Conservation (phyloP, 2,329 filamentous ascomycete species). For the Dothistroma septosporum region DNA sequence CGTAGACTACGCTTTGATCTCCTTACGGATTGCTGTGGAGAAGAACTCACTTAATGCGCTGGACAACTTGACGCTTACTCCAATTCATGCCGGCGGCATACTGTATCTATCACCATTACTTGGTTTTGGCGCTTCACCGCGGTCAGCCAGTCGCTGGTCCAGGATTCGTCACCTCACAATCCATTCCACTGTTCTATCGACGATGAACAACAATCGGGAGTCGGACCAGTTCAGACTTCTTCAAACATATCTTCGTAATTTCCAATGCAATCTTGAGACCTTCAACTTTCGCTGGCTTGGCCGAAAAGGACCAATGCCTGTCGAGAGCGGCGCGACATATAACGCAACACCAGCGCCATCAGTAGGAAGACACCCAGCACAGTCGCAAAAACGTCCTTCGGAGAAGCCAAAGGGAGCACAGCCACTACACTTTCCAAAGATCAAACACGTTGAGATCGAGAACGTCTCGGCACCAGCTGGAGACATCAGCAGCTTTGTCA, state of each 20-base stretch:
- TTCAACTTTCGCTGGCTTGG: conserved; percentile 76
- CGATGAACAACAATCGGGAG: conserved; percentile 37
- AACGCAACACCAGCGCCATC: conserved; percentile 1
- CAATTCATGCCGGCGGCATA: conserved; percentile 70
- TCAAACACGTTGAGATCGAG: conserved; percentile 65
- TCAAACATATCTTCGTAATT: conserved; percentile 71
- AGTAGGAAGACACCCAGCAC: conserved; percentile 15
- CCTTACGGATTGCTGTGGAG: conserved; percentile 77
- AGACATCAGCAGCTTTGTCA: conserved; percentile 67
- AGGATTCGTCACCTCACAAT: conserved; percentile 71
- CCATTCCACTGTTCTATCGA: conserved; percentile 57
- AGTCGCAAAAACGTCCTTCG: conserved; percentile 15
- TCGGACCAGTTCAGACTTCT: conserved; percentile 64
- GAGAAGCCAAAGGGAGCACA: background rate
- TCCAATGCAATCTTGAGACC: conserved; percentile 47
- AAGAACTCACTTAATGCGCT: conserved; percentile 63
- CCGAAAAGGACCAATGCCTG: conserved; percentile 66
- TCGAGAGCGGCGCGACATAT: conserved; percentile 56
- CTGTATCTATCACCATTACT: conserved; percentile 71
- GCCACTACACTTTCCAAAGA: conserved; percentile 61
- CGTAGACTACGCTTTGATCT: conserved; percentile 86
- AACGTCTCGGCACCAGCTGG: conserved; percentile 68
- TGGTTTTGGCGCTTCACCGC: conserved; percentile 70
- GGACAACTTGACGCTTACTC: conserved; percentile 65
- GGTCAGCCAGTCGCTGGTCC: conserved; percentile 67